Base-by-base conservation (phyloP, 371 early-diverging fungal genomes). In the Rhizopus arrhizus region DNA sequence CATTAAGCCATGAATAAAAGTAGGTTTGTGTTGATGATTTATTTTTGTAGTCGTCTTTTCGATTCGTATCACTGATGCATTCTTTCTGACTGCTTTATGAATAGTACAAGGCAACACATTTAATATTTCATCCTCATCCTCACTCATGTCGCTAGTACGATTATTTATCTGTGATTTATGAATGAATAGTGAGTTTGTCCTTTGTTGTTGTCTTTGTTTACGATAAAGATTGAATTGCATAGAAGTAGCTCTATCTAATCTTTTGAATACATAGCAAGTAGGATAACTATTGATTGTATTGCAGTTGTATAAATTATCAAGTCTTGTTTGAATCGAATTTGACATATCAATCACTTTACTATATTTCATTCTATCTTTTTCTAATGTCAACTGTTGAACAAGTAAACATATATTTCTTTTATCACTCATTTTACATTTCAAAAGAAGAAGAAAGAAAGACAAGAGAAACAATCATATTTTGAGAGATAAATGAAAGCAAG, bases 341-440 rank as follows among this genome's bases (percentile, higher is more conserved):
- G 62, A 64, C 56, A 69, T 56, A 22, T 61, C 62, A 48, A 69
- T 65, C 28, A 69, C 59, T 15, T 69, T 64, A 5, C 31, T 69
- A 28, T 69, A 69, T 11, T 46, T 42, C 9, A 58, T 47, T 29
- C 65, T 46, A 11, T 69, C 69, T 50, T 41, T 47, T 53, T 61
- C 69, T 3, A 56, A 62, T 13, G 43, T 32, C 10, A 69, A 51
- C 11, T 50, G 46, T 33, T 43, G 34, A 4, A 59, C 65, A 8
- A 69, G 45, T 3, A 68, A 7, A 2, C 10, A 48, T 5, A 29
- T 10, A 28, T 15, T 8, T 29, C 12, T 9, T 48, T 7, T 12
- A 29, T 29, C 7, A 16, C 7, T n/a, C 46, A 45, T 48, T 28
- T 28, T 29, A 9, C 40, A 38, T 38, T 8, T 38, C 8, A 29